phyloP scores from a whole-genome alignment of 352 stramenopile species.

The Aphanomyces cochlioides region DNA sequence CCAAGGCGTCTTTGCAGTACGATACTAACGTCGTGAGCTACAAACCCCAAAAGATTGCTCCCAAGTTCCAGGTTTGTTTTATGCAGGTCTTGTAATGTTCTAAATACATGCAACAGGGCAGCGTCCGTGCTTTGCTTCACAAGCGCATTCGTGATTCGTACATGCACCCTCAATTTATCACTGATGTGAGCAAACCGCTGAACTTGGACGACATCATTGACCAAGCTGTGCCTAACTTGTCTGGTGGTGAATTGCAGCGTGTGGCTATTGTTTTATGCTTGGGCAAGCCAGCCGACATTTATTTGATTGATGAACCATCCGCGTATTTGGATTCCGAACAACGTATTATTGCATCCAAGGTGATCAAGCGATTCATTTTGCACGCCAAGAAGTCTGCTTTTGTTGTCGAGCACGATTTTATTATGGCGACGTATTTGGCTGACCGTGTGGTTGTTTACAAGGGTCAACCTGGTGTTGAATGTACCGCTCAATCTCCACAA shows the following conservation, averaged over 20 bases:
- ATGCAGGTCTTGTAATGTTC: background rate
- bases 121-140: constrained; percentile 96
- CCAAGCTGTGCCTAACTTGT: constrained; percentile 97
- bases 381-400: constrained; percentile 99
- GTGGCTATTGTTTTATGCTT: constrained; percentile 98
- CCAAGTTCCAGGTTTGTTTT: constrained; percentile 63
- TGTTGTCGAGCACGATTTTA: constrained; percentile 99
- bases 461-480: constrained; percentile 95
- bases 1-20: constrained; percentile 75
- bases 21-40: constrained; percentile 90
- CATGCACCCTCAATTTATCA: constrained; percentile 98
- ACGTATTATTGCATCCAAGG: constrained; percentile 97
- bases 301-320: constrained; percentile 99
- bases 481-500: constrained; percentile 94
- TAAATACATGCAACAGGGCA: constrained; percentile 86
- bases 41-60: constrained; percentile 99
- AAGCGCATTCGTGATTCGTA: constrained; percentile 97
- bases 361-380: constrained; percentile 99
- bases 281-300: constrained; percentile 98
- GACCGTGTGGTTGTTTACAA: constrained; percentile 96
- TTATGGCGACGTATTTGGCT: constrained; percentile 99
- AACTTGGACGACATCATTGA: constrained; percentile 98
- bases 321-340: constrained; percentile 99
- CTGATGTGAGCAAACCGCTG: constrained; percentile 98
- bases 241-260: constrained; percentile 98